These are phyloP conservation scores for Exophiala lecanii-corni DNA, from an alignment of 2,329 filamentous ascomycete species.

Conservation along the genomic window DNA sequence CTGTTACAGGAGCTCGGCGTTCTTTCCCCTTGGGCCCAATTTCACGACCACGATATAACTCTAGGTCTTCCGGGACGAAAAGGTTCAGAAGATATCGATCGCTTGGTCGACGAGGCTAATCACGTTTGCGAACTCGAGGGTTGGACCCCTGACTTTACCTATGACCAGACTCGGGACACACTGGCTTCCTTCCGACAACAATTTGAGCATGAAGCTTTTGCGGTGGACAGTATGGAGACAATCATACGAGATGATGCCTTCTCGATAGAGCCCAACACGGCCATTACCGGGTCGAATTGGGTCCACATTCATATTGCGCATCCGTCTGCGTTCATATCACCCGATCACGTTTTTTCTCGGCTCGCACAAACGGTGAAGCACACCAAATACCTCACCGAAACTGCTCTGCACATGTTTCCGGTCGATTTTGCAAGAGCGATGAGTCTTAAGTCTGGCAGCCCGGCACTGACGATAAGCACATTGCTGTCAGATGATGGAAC, in stretches of 20 bases:
- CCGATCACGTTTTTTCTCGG: slow-evolving; percentile 48
- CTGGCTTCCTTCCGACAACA: slow-evolving; percentile 56
- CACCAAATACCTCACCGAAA: slow-evolving; percentile 51
- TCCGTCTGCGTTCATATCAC: slow-evolving; percentile 56
- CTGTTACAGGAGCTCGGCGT: slow-evolving; percentile 61
- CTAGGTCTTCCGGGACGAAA: slow-evolving; percentile 12
- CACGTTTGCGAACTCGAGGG: slow-evolving; percentile 27
- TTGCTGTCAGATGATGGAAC: slow-evolving; percentile 49
- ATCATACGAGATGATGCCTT: slow-evolving; percentile 61
- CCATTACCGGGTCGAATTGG: slow-evolving; percentile 49
- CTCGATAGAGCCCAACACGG: slow-evolving; percentile 45
- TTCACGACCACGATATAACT: slow-evolving; percentile 12
- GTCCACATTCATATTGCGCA: slow-evolving; percentile 61
- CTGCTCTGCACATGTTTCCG: slow-evolving; percentile 54
- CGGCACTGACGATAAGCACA: slow-evolving; percentile 58
- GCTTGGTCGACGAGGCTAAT: slow-evolving; percentile 31
- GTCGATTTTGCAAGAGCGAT: slow-evolving; percentile 45
- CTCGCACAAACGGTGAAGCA: slow-evolving; percentile 52
- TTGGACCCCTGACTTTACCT: slow-evolving; percentile 29
- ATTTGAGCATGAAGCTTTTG: slow-evolving; percentile 56
- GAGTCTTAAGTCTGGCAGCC: slow-evolving; percentile 50
- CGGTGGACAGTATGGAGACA: slow-evolving; percentile 52
- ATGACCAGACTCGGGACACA: slow-evolving; percentile 37
- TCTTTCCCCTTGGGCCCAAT: slow-evolving; percentile 55
- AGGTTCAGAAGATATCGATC: slow-evolving; percentile 30